phyloP scores from a whole-genome alignment of 176 grass and related monocot species.

The Areca catechu region DNA sequence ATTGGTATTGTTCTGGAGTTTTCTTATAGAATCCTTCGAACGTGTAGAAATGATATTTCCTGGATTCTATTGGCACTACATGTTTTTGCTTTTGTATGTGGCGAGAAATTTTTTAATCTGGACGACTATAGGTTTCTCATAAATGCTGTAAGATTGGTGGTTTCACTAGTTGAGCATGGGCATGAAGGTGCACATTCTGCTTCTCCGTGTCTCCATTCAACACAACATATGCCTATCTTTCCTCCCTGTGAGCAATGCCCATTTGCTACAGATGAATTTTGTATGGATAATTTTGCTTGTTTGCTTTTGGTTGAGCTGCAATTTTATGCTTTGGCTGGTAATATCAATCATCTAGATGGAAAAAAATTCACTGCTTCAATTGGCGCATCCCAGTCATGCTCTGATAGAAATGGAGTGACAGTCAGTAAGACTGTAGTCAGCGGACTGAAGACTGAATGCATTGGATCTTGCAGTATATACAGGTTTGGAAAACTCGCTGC shows the following conservation, averaged over 20 bases:
- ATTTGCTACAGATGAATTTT: slow-evolving; percentile 36
- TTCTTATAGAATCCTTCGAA: slow-evolving; percentile 67
- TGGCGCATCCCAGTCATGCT: not conserved
- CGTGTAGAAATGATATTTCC: slow-evolving; percentile 45
- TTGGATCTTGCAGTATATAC: slow-evolving; percentile 41
- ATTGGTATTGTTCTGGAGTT: slow-evolving; percentile 43
- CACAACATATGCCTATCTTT: slow-evolving; percentile 25
- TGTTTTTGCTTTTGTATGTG: slow-evolving; percentile 56
- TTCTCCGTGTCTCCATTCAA: slow-evolving; percentile 27
- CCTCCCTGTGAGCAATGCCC: slow-evolving; percentile 54
- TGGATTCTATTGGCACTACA: slow-evolving; percentile 60
- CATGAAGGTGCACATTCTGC: slow-evolving; percentile 19
- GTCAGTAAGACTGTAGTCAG: slow-evolving; percentile 8
- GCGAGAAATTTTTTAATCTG: slow-evolving; percentile 46
- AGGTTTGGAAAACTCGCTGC: slow-evolving; percentile 32
- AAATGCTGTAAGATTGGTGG: slow-evolving; percentile 44
- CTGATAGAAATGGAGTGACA: not conserved
- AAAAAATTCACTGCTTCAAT: not conserved
- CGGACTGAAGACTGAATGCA: slow-evolving; percentile 34
- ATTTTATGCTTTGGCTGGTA: slow-evolving; percentile 2
- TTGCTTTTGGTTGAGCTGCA: slow-evolving; percentile 51
- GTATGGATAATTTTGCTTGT: slow-evolving; percentile 40
- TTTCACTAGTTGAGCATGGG: slow-evolving; percentile 44
- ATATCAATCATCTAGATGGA: not conserved
- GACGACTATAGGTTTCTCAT: slow-evolving; percentile 39